Percentiles rank a stretch among this genome's conserved stretches.
These are phyloP conservation scores for Saururus chinensis DNA, from an alignment of 164 flowering plant species.

Conservation along the genomic window DNA sequence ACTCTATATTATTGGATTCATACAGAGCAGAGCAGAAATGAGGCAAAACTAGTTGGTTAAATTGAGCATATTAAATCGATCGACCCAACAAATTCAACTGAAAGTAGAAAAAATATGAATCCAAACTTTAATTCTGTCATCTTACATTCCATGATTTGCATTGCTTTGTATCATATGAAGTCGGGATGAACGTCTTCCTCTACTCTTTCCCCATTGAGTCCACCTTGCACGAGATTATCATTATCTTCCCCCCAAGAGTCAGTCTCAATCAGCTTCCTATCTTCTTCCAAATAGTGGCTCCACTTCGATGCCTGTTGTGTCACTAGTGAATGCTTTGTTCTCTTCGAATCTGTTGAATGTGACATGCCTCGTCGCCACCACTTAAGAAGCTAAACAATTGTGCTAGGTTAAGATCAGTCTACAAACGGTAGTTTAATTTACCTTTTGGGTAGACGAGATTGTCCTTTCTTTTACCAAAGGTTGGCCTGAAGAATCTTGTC, in stretches of 20 bases:
- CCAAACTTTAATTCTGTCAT: too few species aligned
- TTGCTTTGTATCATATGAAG: not conserved
- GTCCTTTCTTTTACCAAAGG: conserved; percentile 22
- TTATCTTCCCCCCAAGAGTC: not conserved
- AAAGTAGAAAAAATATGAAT: too few species aligned
- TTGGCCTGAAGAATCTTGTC: conserved; percentile 21
- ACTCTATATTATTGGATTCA: too few species aligned
- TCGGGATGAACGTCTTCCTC: conserved; percentile 1
- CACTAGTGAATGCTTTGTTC: conserved; percentile 1
- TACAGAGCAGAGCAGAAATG: too few species aligned
- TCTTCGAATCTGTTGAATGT: conserved; percentile 13
- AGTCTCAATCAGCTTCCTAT: conserved; percentile 5
- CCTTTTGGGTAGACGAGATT: conserved; percentile 9
- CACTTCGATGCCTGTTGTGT: conserved; percentile 31
- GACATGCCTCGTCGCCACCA: not conserved
- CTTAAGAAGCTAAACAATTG: not conserved
- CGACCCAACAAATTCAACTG: too few species aligned
- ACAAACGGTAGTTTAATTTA: conserved; percentile 2
- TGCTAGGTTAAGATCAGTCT: too few species aligned
- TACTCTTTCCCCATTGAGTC: not conserved
- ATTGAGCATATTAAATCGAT: too few species aligned
- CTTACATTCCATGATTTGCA: too few species aligned
- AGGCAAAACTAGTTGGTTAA: too few species aligned
- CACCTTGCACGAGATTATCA: not conserved
- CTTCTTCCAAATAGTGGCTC: conserved; percentile 33